Conservation (phyloP, 257 asterid genomes). For the Solanum phureja region DNA sequence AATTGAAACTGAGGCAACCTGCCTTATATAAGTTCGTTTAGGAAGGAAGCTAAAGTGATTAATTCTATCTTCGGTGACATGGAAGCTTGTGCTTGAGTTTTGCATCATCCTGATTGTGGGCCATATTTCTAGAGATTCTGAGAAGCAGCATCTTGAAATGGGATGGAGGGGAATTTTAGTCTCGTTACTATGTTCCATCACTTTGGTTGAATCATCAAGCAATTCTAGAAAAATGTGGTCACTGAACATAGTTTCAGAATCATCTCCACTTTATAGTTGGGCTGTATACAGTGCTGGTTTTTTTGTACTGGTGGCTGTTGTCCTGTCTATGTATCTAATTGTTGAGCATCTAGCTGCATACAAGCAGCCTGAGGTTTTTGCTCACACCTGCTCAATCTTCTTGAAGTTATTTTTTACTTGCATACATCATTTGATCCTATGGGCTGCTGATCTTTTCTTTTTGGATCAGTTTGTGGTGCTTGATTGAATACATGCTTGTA, state of each 20-base stretch:
- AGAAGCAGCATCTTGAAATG: slow-evolving; percentile 22
- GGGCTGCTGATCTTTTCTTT: neutral
- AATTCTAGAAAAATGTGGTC: slow-evolving; percentile 39
- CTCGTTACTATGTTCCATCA: slow-evolving; percentile 24
- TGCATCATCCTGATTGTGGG: neutral
- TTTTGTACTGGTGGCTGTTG: slow-evolving; percentile 69
- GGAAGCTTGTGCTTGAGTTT: neutral
- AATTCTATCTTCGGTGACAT: neutral
- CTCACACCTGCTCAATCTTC: neutral
- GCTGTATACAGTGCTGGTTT: slow-evolving; percentile 67
- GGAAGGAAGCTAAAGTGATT: neutral
- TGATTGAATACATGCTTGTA: neutral
- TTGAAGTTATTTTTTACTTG: neutral
- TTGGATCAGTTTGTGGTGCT: neutral
- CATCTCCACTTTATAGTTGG: slow-evolving; percentile 58
- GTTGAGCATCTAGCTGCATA: slow-evolving; percentile 91
- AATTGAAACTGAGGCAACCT: neutral
- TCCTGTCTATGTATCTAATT: slow-evolving; percentile 70
- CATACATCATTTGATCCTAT: neutral
- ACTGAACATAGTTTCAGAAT: slow-evolving; percentile 19
- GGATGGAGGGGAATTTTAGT: slow-evolving; percentile 47
- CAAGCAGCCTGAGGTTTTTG: slow-evolving; percentile 86
- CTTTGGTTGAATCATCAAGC: slow-evolving; percentile 46
- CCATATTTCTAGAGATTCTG: neutral
- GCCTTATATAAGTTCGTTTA: neutral